phyloP scores from a whole-genome alignment of 2,329 filamentous ascomycete species.

The Alternaria ethzedia region DNA sequence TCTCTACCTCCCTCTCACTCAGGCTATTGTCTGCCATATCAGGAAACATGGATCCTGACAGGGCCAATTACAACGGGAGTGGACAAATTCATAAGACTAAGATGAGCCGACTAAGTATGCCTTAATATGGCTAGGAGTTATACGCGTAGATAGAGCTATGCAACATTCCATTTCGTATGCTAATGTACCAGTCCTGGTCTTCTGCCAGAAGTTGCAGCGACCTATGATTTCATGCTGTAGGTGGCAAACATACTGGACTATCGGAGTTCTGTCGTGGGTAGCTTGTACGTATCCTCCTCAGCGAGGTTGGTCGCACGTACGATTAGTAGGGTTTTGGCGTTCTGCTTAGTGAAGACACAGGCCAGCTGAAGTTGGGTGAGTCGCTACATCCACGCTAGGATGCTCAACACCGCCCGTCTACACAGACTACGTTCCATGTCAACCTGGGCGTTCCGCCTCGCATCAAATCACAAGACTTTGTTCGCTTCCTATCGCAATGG shows the following conservation, averaged over 20 bases:
- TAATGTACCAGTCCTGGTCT: neutral
- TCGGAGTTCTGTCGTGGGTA: neutral
- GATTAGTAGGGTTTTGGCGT: neutral
- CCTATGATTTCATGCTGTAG: neutral
- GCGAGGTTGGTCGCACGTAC: neutral
- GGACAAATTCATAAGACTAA: neutral
- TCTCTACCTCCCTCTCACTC: neutral
- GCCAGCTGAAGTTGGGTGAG: neutral
- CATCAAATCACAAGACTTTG: neutral
- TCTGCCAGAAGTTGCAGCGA: neutral
- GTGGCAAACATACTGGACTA: neutral
- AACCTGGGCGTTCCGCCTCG: neutral
- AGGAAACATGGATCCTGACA: neutral
- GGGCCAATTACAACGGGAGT: neutral
- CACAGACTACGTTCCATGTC: neutral
- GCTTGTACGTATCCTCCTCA: neutral
- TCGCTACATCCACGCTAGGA: neutral
- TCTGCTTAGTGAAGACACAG: neutral
- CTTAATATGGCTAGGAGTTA: neutral
- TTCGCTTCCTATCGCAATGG: neutral
- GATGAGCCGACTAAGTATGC: neutral
- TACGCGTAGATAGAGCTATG: neutral
- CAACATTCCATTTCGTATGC: neutral
- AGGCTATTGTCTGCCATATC: neutral
- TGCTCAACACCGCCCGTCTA: neutral